A percentile compares a stretch with the other conserved stretches of the same genome.
These are phyloP conservation scores for Tylopilus plumbeoviolaceoides DNA, from an alignment of 768 basidiomycete species.

Conservation along the genomic window DNA sequence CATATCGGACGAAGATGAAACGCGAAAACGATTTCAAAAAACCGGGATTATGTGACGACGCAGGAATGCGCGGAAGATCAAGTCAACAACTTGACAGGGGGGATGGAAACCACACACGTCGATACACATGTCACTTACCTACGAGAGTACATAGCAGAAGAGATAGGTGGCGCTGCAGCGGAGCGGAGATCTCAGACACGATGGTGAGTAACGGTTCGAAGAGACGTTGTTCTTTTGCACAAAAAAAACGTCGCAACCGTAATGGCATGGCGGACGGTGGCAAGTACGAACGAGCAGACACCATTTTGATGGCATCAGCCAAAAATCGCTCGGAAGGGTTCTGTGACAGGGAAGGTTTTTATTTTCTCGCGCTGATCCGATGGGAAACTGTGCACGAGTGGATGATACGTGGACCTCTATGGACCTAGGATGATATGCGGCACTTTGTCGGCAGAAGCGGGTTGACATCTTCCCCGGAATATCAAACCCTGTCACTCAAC, in stretches of 20 bases:
- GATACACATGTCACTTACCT: not conserved
- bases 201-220: not conserved
- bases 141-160: not conserved
- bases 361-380: not conserved
- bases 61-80: not conserved
- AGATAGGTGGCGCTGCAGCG: not conserved
- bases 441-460: slow-evolving; percentile 5
- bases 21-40: not conserved
- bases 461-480: not conserved
- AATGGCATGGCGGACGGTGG: not conserved
- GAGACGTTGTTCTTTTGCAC: not conserved
- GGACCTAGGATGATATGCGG: not conserved
- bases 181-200: slow-evolving; percentile 2
- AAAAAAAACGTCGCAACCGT: not conserved
- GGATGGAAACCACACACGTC: not conserved
- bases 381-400: not conserved
- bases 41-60: not conserved
- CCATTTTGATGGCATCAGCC: slow-evolving; percentile 2
- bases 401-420: not conserved
- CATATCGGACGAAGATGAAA: not conserved
- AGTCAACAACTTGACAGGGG: slow-evolving; percentile 10
- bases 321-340: slow-evolving; percentile 1
- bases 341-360: not conserved
- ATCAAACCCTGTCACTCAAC: not conserved
- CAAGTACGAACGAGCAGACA: not conserved